Base-by-base conservation (phyloP, 768 basidiomycete species). In the Rhizopogon roseolus region DNA sequence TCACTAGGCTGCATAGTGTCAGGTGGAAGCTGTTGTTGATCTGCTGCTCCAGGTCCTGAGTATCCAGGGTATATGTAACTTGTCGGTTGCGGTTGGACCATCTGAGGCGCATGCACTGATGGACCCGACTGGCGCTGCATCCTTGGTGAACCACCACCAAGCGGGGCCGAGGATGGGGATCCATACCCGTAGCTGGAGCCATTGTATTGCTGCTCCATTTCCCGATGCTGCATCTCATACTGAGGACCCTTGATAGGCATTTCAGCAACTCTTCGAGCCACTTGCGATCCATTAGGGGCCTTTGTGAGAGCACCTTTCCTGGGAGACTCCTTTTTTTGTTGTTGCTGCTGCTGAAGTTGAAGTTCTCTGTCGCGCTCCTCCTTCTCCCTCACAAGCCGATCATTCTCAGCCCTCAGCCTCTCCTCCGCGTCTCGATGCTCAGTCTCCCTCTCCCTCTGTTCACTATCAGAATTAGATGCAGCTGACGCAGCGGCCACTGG, bases 201-300 rank as follows among this genome's bases (percentile, higher is more conserved):
- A 46, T 77, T 76, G 58, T 90, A 90, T 65, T 96, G 92, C 62
- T 94, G 88, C 67, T 94, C 90, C 80, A 98, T 93, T 48, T 86
- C 90, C 22, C 88, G 84, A 67, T 93, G 89, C 66, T 98, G 95
- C 81, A 90, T 86, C 63, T 96, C 95, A 65, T 96, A 98, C 62
- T 92, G 89, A 38, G 95, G 92, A 5, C 90, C 84, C 57, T 86
- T 84, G 51, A 98, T 81, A 7, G 93, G 86, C 73, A 84, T 92
- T 71, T 97, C 95, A 7, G 89, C 91, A 42, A 83, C 76, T 32
- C 93, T 81, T 36, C 77, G 77, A 28, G 78, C 75, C 16, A 71
- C 74, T 8, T 73, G 69, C 44, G 74, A 69, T 17, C 78, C 76
- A 16, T 78, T 73, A 36, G 78, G 71, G 10, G 77, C 66, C 67